phyloP scores from a whole-genome alignment of 139 green algal species.

The Coccomyxa sp. region DNA sequence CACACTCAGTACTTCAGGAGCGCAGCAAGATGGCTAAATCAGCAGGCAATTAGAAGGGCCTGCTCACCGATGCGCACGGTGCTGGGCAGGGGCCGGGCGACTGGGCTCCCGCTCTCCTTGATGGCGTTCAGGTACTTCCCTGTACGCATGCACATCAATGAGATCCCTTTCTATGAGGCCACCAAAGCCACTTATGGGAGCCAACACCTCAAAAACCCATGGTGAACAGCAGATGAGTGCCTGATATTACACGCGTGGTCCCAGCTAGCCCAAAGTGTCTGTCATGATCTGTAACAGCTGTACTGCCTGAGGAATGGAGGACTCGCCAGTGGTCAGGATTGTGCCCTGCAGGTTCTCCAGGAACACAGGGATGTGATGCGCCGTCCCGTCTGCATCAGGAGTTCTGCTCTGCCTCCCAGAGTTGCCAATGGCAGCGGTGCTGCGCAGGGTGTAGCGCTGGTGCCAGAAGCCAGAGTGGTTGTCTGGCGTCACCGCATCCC shows the following conservation, averaged over 20 bases:
- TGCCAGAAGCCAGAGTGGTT: slow-evolving; percentile 67
- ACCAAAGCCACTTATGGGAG: no score
- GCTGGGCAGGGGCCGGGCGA: slow-evolving; percentile 28
- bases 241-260: no score
- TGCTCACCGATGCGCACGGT: slow-evolving; percentile 21
- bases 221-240: no score
- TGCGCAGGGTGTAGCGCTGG: slow-evolving; percentile 64
- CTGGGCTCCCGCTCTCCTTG: slow-evolving; percentile 56
- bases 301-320: neutral
- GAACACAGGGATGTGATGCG: slow-evolving; percentile 71
- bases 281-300: neutral
- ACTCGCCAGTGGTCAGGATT: slow-evolving; percentile 58
- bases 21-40: neutral
- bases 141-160: slow-evolving; percentile 19
- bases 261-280: no score
- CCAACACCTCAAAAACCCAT: no score
- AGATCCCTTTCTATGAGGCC: no score
- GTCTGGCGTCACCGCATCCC: slow-evolving; percentile 31
- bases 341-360: slow-evolving; percentile 34
- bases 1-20: no score
- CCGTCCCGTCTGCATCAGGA: no score
- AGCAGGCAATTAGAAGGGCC: neutral
- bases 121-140: slow-evolving; percentile 92
- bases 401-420: no score
- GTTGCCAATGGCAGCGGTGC: neutral